Percentiles rank a stretch among this genome's conserved stretches.
Conservation (phyloP, 1,284 basidiomycete genomes). For the Moniliella sp. region DNA sequence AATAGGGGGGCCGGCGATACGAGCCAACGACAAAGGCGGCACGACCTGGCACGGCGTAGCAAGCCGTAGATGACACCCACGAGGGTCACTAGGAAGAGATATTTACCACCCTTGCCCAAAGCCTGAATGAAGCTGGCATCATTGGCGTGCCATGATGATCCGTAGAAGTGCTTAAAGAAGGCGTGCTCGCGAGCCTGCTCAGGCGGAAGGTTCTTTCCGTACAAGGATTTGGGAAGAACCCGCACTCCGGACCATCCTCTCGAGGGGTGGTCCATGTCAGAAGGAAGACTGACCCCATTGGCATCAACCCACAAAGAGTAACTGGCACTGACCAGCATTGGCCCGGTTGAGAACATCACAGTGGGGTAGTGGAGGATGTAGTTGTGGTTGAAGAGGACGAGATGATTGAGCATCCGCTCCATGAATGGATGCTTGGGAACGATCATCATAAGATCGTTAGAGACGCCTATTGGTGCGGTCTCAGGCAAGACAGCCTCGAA, state of each 20-base stretch:
- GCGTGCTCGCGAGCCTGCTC: too few relatives aligned
- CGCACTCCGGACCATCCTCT: slow-evolving; percentile 42
- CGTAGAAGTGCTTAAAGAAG: slow-evolving; percentile 73
- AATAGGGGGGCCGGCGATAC: too few relatives aligned
- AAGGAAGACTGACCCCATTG: slow-evolving; percentile 77
- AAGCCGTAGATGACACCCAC: too few relatives aligned
- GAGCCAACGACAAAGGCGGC: too few relatives aligned
- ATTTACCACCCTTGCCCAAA: too few relatives aligned
- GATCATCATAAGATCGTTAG: slow-evolving; percentile 88
- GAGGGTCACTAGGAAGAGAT: too few relatives aligned
- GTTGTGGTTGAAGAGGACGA: slow-evolving; percentile 74
- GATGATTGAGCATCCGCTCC: slow-evolving; percentile 68
- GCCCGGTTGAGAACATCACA: slow-evolving; percentile 95
- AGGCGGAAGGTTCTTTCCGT: slow-evolving; percentile 86
- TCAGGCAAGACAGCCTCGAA: slow-evolving; percentile 77
- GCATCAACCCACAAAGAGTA: slow-evolving; percentile 21
- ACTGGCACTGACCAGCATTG: slow-evolving; percentile 35
- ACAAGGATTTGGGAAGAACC: slow-evolving; percentile 72
- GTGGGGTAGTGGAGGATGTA: slow-evolving; percentile 92
- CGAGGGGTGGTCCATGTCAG: slow-evolving; percentile 57
- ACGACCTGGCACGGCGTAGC: too few relatives aligned
- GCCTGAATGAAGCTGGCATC: slow-evolving; percentile 34
- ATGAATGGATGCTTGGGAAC: slow-evolving; percentile 69
- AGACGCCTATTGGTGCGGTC: slow-evolving; percentile 68
- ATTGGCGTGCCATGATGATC: slow-evolving; percentile 57